phyloP scores from a whole-genome alignment of 1,284 basidiomycete genomes.

The Cryptococcus sp. region DNA sequence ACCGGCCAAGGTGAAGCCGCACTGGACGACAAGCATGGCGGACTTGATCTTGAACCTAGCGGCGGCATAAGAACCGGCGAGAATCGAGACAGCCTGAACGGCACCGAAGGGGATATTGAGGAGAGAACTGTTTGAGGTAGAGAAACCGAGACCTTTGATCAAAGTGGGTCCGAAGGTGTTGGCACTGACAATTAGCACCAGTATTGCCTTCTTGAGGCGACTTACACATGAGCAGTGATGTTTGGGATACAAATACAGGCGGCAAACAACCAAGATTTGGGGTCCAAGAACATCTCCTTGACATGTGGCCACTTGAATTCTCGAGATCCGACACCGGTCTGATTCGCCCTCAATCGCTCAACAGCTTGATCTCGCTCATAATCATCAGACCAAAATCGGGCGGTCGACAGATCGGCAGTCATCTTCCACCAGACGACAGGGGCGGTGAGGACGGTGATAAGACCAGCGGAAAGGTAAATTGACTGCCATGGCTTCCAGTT shows the following conservation, averaged over 20 bases:
- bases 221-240: slow-evolving; percentile 21
- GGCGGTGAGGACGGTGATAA: slow-evolving; percentile 43
- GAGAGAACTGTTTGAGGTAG: slow-evolving; percentile 28
- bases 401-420: slow-evolving; percentile 37
- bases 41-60: slow-evolving; percentile 26
- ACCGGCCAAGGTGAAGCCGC: slow-evolving; percentile 2
- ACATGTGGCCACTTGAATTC: slow-evolving; percentile 41
- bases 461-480: slow-evolving; percentile 44
- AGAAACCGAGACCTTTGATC: slow-evolving; percentile 39
- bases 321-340: slow-evolving; percentile 7
- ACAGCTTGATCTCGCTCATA: slow-evolving; percentile 40
- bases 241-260: slow-evolving; percentile 30
- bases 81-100: slow-evolving; percentile 30
- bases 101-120: slow-evolving; percentile 17
- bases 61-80: slow-evolving; percentile 23
- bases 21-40: slow-evolving; percentile 18
- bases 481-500: slow-evolving; percentile 21
- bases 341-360: slow-evolving; percentile 44
- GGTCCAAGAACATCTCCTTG: slow-evolving; percentile 16
- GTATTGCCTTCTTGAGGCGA: too few species aligned
- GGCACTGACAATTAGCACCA: slow-evolving; percentile 1
- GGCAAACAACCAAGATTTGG: slow-evolving; percentile 26
- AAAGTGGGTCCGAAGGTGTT: slow-evolving; percentile 41
- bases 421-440: slow-evolving; percentile 34
- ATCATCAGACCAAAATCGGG: slow-evolving; percentile 32